Percentiles rank a stretch among this genome's conserved stretches.
Conservation (phyloP, 768 basidiomycete species). For the Plicaturopsis crispa region DNA sequence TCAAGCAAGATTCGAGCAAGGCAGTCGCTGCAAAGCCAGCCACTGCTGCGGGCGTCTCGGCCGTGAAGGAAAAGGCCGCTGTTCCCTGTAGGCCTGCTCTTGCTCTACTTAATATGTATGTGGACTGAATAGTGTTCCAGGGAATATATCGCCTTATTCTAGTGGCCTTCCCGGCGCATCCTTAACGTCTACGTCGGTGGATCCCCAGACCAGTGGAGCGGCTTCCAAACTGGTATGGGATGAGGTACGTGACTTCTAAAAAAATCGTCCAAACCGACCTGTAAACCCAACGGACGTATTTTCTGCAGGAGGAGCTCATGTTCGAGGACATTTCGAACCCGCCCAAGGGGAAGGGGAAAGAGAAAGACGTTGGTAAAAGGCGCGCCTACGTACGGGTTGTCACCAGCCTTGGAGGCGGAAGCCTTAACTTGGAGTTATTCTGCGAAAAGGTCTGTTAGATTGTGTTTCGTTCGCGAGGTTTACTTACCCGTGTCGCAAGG, state of each 20-base stretch:
- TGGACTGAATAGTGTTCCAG: conserved; percentile 26
- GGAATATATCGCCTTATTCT: conserved; percentile 90
- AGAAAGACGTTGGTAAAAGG: conserved; percentile 85
- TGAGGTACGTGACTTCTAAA: conserved; percentile 44
- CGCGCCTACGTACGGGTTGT: conserved; percentile 95
- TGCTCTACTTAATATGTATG: neutral
- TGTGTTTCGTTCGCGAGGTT: neutral
- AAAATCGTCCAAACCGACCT: neutral
- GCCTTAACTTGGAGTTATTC: conserved; percentile 75
- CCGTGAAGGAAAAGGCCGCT: conserved; percentile 43
- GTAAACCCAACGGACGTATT: neutral
- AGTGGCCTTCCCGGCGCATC: conserved; percentile 88
- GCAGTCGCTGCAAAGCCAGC: conserved; percentile 27
- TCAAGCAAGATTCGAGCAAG: conserved; percentile 14
- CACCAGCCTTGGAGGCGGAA: conserved; percentile 84
- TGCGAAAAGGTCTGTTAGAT: conserved; percentile 67
- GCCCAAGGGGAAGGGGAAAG: conserved; percentile 81
- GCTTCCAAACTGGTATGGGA: conserved; percentile 89
- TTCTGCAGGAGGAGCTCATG: conserved; percentile 84
- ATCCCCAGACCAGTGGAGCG: conserved; percentile 50
- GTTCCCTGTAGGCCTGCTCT: conserved; percentile 48
- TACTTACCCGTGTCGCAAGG: conserved; percentile 34
- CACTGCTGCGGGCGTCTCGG: conserved; percentile 24
- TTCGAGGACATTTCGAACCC: conserved; percentile 87
- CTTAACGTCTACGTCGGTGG: conserved; percentile 86